Conservation (phyloP, 2,329 filamentous ascomycete species). For the Epichloe gansuensis region DNA sequence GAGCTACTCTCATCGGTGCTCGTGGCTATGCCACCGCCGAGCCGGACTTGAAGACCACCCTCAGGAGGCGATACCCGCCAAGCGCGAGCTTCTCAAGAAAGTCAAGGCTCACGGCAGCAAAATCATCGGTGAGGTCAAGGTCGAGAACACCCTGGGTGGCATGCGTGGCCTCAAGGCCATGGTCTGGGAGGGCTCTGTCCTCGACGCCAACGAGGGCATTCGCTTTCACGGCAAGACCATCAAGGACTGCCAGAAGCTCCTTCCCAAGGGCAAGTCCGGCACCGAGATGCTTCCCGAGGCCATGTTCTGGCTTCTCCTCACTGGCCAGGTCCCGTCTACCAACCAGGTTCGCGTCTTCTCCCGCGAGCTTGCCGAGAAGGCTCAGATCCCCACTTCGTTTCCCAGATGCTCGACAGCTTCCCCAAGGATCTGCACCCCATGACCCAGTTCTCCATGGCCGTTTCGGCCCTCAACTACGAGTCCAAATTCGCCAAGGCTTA, state of each 20-base stretch:
- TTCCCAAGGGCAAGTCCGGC: constrained; percentile 83
- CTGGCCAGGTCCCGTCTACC: constrained; percentile 77
- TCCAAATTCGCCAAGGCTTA: constrained; percentile 91
- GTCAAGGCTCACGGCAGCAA: constrained; percentile 79
- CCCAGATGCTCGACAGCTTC: constrained; percentile 80
- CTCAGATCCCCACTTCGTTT: constrained; percentile 72
- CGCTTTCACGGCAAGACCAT: constrained; percentile 97
- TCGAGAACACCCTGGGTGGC: constrained; percentile 87
- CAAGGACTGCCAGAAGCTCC: constrained; percentile 88
- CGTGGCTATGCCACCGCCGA: constrained; percentile 67
- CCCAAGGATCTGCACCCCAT: constrained; percentile 89
- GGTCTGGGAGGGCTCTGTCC: constrained; percentile 96
- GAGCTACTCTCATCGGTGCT: constrained; percentile 18
- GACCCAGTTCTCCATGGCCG: constrained; percentile 93
- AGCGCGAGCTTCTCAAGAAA: constrained; percentile 85
- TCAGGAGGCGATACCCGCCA: constrained; percentile 80
- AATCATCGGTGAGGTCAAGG: constrained; percentile 81
- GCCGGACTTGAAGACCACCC: constrained; percentile 77
- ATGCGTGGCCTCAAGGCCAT: constrained; percentile 97
- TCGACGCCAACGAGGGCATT: constrained; percentile 94
- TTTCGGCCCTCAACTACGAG: constrained; percentile 90
- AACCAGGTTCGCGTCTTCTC: constrained; percentile 74
- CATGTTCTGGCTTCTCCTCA: constrained; percentile 99
- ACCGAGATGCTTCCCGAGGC: constrained; percentile 97
- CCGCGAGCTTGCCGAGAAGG: constrained; percentile 76